Conservation (phyloP, 441 rosid genomes). For the Bruguiera hainesii region DNA sequence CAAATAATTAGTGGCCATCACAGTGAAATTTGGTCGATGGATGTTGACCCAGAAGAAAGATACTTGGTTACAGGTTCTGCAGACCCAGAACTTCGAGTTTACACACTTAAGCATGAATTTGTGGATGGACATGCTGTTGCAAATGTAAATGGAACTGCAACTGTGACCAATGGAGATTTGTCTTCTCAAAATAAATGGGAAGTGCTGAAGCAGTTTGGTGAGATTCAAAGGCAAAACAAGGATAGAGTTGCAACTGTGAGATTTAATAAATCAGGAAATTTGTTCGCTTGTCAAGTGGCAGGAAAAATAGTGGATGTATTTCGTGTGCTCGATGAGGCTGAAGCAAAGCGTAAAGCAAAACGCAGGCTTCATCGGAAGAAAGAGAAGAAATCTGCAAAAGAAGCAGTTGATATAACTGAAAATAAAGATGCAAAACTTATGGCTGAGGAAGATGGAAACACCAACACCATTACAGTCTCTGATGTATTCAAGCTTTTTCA, state of each 20-base stretch:
- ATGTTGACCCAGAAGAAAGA: constrained; percentile 74
- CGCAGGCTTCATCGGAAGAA: constrained; percentile 85
- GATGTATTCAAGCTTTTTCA: constrained; percentile 86
- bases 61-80: constrained; percentile 85
- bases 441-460: constrained; percentile 37
- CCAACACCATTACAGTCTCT: constrained; percentile 39
- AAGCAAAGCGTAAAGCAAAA: constrained; percentile 87
- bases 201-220: constrained; percentile 68
- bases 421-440: constrained; percentile 36
- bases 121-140: constrained; percentile 24
- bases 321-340: constrained; percentile 62
- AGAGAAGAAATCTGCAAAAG: constrained; percentile 77
- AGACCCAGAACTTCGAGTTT: constrained; percentile 79
- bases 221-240: constrained; percentile 77
- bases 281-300: constrained; percentile 90
- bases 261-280: constrained; percentile 64
- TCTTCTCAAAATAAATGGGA: constrained; percentile 64
- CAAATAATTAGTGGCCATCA: constrained; percentile 94
- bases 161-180: constrained; percentile 33
- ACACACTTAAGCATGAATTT: constrained; percentile 49
- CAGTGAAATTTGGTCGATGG: constrained; percentile 95
- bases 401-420: constrained; percentile 29
- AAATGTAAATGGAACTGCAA: constrained; percentile 30
- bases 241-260: constrained; percentile 85
- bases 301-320: constrained; percentile 82